Evolutionary conservation across 176 grass and related monocot genomes (phyloP), one percentile per base, ranked within the genome.

Genomic region (Carex littledalei): DNA sequence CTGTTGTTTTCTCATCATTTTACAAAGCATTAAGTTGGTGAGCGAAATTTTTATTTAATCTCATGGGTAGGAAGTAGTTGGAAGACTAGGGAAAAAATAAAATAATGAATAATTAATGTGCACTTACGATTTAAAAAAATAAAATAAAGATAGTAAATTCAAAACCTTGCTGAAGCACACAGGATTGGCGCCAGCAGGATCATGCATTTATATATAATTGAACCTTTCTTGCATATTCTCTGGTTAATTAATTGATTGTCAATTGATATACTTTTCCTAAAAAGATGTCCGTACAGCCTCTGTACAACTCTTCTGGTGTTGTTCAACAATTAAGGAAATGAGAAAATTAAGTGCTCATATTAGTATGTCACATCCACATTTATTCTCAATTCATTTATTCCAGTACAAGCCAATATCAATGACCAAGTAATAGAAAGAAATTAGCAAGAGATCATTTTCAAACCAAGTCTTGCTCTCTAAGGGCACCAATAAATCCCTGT

Each of bases 361-460:
- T 76, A 53, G 20, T 17, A 17, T 22, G 69, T 74, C 39, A 50
- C 20, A 16, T 63, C 21, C 21, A 7, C 60, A 63, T 63, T 10
- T 64, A 29, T 64, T 3, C 61, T 64, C 26, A 13, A 26, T 63
- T 2, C 21, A 26, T 64, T 29, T 10, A 10, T 64, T 62, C 9
- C 45, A 47, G 45, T 2, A 62, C 18, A 62, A 13, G 20, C 8
- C 21, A 64, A 37, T 43, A 71, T 43, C 35, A 35, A 39, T 43
- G 32, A 43, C 67, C 17, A n/a, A 43, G 37, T 15, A 71, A 45
- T 45, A n/a, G 67, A 45, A 68, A 34, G 64, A 67, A 35, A 39
- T 20, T n/a, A 84, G 4, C 21, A 50, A 71, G 41, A 84, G 2
- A 59, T 85, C 43, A 86, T 34, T 83, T 83, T 83, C 81, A 67